Base-by-base conservation (phyloP, 176 grass and related monocot genomes). In the Avena insularis region DNA sequence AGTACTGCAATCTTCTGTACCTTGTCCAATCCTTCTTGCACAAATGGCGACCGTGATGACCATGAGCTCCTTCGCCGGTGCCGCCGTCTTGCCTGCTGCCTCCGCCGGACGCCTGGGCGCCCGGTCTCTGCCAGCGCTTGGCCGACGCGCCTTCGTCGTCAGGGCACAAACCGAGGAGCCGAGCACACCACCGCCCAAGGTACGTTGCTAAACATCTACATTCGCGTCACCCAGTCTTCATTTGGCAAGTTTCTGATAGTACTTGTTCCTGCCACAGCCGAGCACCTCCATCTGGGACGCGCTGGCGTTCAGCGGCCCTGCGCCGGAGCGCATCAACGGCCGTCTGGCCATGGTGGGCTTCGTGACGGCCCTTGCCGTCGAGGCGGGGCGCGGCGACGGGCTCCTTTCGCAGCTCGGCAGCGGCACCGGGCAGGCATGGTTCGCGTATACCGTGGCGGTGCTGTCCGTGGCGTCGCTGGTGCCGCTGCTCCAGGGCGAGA, bases 261-360 rank as follows among this genome's bases (percentile, higher is more conserved):
- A 43, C 6, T 2, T 45, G 68, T 71, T 71, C 16, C 0, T 71
- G 36, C 0, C 68, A 45, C 36, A 71, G 70, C 29, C 73, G 20
- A 74, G 29, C 55, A 72, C 83, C 4, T 84, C 74, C 1, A 70
- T 89, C 8, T 87, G 71, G 60, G 85, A 95, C 82, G 82, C 85
- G 36, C 43, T 95, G 25, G 90, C 90, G 16, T 92, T 92, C 82
- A 88, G 88, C 58, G 93, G 90, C 0, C 93, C 93, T 0, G 88
- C 71, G 2, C 88, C 93, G 8, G 93, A 95, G 90, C 70, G 93
- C 47, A 95, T 95, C 90, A 95, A 92, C 69, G 93, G 93, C 58
- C 78, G 4, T 83, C 71, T 47, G 46, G 46, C 46, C 46, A 47
- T 47, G 46, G 46, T 47, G 46, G 46, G 46, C 46, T 47, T 47